Base-by-base conservation (phyloP, 2,329 filamentous ascomycete species). In the Aaosphaeria arxii region DNA sequence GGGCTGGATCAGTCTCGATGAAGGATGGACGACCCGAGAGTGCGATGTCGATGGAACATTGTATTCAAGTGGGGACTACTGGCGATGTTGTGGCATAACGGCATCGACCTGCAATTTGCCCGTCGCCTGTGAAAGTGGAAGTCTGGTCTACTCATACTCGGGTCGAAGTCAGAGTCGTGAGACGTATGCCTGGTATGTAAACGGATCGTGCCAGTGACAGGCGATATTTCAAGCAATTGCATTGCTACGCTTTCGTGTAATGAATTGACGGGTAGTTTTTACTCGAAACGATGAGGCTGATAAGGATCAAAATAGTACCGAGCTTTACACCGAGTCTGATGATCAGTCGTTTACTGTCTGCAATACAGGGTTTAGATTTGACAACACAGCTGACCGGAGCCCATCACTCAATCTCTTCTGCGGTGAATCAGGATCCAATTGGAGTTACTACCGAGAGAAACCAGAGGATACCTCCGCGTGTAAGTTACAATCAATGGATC, bases 321-420 rank as follows among this genome's bases (percentile, higher is more conserved):
- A 40, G 7, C 45, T 53, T 9, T 61, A 53, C 41, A 47, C 48
- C 24, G 55, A 58, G 17, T 41, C 54, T 7, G 36, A 42, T 5
- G 54, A 59, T 38, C 11, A 17, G 1, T 56, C 54, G 5, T 61
- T 52, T 24, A 54, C 55, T 11, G 39, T 63, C 4, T 63, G 62
- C 36, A 63, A 64, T 40, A 63, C 60, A 4, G 56, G 53, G 3
- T 59, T 57, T 33, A 48, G 62, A 43, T 63, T 51, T 42, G 55
- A 63, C 47, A 63, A 61, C 31, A 50, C 54, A 7, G 42, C 42
- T 11, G 59, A 61, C 36, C 51, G 53, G 1, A 52, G 50, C 44
- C 58, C 59, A n/a, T 41, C 51, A 13, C 61, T 58, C 5, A 60
- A 64, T 42, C 48, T 63, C 30, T 58, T 61, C 38, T 64, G 61